phyloP scores from a whole-genome alignment of 73 alveolate genomes.

The Paramecium pentaurelia region DNA sequence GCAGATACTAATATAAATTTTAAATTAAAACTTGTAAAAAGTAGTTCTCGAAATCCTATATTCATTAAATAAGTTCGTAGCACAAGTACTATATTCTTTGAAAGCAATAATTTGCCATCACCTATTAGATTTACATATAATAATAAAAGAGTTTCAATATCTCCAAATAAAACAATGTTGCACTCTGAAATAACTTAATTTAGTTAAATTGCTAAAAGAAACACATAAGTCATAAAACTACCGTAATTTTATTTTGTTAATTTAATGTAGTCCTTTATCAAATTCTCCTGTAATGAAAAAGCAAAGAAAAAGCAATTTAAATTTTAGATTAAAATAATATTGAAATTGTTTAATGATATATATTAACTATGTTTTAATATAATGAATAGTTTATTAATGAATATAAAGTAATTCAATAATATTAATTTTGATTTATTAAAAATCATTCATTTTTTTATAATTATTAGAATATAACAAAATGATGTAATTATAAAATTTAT shows the following conservation, averaged over 20 bases:
- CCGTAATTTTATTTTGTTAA: not conserved
- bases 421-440: too few species aligned
- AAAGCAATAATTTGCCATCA: not conserved
- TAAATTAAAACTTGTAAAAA: not conserved
- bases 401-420: too few species aligned
- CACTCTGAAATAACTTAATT: not conserved
- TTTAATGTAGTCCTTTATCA: not conserved
- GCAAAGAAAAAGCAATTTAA: not conserved
- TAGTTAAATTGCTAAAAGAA: not conserved
- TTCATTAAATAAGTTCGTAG: not conserved
- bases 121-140: not conserved
- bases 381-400: too few species aligned
- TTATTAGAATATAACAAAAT: not conserved
- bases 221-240: not conserved
- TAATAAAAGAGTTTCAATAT: not conserved
- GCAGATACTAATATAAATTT: not conserved
- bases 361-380: not conserved
- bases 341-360: not conserved
- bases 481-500: not conserved
- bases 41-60: constrained; percentile 2
- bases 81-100: constrained; percentile 18
- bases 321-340: not conserved
- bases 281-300: not conserved
- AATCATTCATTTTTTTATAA: too few species aligned
- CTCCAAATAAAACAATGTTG: not conserved